These are phyloP conservation scores for Xylariaceae sp. DNA, from an alignment of 2,329 filamentous ascomycete species.

Conservation along the genomic window DNA sequence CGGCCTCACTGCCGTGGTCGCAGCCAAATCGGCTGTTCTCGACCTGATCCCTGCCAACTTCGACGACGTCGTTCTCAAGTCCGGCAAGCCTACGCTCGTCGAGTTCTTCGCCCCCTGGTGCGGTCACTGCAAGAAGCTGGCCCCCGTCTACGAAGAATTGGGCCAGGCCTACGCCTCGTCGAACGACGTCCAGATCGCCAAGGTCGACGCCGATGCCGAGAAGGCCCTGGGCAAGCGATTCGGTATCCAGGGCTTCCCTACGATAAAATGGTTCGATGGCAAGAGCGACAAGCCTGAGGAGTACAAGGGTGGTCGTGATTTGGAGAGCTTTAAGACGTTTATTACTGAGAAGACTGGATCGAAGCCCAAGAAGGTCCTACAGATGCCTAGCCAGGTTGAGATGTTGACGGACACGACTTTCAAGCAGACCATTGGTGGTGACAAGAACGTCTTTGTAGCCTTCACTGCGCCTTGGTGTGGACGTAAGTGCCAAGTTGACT, in stretches of 20 bases:
- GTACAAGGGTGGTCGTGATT: constrained; percentile 79
- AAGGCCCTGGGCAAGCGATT: constrained; percentile 78
- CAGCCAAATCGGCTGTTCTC: constrained; percentile 76
- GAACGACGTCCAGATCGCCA: constrained; percentile 76
- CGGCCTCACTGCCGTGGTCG: constrained; percentile 49
- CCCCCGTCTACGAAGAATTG: constrained; percentile 90
- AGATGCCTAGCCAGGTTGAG: constrained; percentile 67
- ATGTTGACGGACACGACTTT: constrained; percentile 79
- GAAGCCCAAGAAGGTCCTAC: constrained; percentile 70
- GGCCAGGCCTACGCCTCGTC: constrained; percentile 67
- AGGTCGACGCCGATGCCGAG: constrained; percentile 92
- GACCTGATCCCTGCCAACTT: constrained; percentile 91
- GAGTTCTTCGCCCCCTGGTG: constrained; percentile 99
- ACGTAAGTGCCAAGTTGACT: constrained; percentile 58
- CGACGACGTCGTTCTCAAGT: constrained; percentile 80
- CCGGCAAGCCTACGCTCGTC: constrained; percentile 90
- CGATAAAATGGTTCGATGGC: constrained; percentile 95
- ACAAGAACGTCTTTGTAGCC: constrained; percentile 87
- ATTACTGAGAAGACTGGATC: constrained; percentile 83
- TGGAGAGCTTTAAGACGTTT: constrained; percentile 78
- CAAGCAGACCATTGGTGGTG: constrained; percentile 68
- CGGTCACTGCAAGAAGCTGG: constrained; percentile 97
- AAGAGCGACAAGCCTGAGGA: constrained; percentile 81
- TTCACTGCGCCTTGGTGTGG: constrained; percentile 99
- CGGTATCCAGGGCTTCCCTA: constrained; percentile 90